Evolutionary conservation across 441 rosid genomes (phyloP), one percentile per base, ranked within the genome.

Genomic region (Arabidopsis hybrid): DNA sequence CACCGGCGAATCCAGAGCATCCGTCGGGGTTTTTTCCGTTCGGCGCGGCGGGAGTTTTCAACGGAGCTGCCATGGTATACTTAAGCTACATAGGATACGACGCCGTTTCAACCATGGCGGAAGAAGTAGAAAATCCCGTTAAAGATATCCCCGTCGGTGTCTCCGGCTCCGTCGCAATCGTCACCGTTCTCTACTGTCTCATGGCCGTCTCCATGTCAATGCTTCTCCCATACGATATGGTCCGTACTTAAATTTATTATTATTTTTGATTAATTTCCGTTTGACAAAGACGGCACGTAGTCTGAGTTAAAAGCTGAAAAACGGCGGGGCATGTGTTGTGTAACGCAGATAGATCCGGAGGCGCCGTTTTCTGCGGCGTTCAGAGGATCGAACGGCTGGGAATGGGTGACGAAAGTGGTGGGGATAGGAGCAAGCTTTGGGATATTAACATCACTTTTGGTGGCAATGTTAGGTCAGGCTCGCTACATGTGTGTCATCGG

Each of bases 401-500:
- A 79, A 36, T 94, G 99, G 99, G 95, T 86, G 52, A 80, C 94
- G 39, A 86, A 81, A 67, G 97, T 89, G 81, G 91, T 94, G 64
- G 99, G 97, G 31, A 87, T 82, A 62, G 97, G 99, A 79, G 97
- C 97, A 17, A 89, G 99, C 74, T 88, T 94, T 39, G 99, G 99
- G 80, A 92, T 94, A 40, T 81, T 90, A 71, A 92, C 99, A 78
- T 94, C 99, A 38, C 78, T 94, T 71, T 65, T 92, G 79, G 99
- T 94, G 78, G 85, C 99, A 8, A 94, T 94, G 99, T 42, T 95
- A 83, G 99, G 99, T n/a, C 99, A 95, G 75, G 90, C 99, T 52
- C 81, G 99, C 40, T 95, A 95, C 91, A 86, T 95, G 97, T 95
- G 97, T 65, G 99, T 95, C n/a, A 92, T 95, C 88, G 97, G 99